These are phyloP conservation scores for Cryptococcus sp. DNA, from an alignment of 1,284 basidiomycete species.

Conservation along the genomic window DNA sequence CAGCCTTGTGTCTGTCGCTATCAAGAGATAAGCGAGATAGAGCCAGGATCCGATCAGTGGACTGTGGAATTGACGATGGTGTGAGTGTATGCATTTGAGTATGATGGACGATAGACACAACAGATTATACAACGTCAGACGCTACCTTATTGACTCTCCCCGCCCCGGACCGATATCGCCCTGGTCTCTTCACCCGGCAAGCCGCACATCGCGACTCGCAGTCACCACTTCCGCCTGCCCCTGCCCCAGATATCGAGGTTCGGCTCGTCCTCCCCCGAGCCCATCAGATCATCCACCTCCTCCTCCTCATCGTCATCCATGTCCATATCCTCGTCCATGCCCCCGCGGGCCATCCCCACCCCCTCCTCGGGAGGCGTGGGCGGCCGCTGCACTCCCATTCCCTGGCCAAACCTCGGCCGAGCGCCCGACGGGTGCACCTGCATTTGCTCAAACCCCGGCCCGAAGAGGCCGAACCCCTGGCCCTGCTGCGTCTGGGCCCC, in stretches of 20 bases:
- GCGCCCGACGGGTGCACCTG: conserved; percentile 4
- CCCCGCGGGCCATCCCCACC: conserved; percentile 5
- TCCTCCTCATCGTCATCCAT: conserved; percentile 13
- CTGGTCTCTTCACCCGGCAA: background rate
- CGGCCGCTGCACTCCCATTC: background rate
- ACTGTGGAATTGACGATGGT: too few relatives aligned
- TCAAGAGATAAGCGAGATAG: too few relatives aligned
- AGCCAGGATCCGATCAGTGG: too few relatives aligned
- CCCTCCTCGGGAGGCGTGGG: conserved; percentile 8
- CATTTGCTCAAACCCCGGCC: background rate
- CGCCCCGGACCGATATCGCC: background rate
- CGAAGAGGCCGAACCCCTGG: too few relatives aligned
- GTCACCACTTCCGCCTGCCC: conserved; percentile 12
- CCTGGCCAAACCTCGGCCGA: conserved; percentile 1
- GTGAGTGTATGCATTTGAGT: too few relatives aligned
- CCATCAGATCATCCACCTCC: conserved; percentile 5
- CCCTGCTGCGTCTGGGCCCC: background rate
- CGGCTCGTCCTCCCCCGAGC: background rate
- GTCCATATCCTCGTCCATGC: conserved; percentile 10
- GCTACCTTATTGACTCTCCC: too few relatives aligned
- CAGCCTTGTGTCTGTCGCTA: too few relatives aligned
- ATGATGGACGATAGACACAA: too few relatives aligned
- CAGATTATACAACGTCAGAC: too few relatives aligned
- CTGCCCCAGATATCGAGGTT: conserved; percentile 7
- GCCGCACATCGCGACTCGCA: background rate